These are phyloP conservation scores for Colletotrichum sp. DNA, from an alignment of 2,329 filamentous ascomycete species.

Conservation along the genomic window DNA sequence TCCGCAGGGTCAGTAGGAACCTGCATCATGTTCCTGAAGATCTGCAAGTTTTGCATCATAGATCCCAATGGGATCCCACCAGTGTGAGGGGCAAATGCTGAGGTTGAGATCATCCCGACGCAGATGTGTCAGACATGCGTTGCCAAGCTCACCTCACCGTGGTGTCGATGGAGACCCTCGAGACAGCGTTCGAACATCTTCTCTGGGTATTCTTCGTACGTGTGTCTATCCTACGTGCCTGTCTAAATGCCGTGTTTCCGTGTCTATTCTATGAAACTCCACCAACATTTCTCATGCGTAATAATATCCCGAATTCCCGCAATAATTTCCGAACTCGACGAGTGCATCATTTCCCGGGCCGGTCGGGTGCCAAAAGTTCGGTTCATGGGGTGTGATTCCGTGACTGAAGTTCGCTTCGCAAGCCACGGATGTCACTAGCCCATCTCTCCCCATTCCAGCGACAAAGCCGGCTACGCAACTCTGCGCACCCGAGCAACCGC, in stretches of 20 bases:
- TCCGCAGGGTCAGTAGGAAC: not conserved
- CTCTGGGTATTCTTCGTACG: not conserved
- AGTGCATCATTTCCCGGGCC: not conserved
- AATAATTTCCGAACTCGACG: not conserved
- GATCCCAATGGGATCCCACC: not conserved
- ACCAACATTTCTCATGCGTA: not conserved
- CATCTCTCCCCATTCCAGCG: not conserved
- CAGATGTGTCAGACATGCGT: not conserved
- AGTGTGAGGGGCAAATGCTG: not conserved
- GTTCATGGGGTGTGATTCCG: not conserved
- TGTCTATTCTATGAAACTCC: not conserved
- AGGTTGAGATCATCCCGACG: not conserved
- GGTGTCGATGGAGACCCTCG: not conserved
- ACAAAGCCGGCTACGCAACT: not conserved
- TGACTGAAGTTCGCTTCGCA: not conserved
- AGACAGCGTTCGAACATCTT: not conserved
- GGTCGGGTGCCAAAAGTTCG: not conserved
- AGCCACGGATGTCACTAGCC: conserved; percentile 16
- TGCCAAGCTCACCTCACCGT: not conserved
- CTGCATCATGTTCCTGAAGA: not conserved
- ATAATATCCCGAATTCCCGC: not conserved
- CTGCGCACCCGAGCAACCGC: not conserved
- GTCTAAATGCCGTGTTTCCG: not conserved
- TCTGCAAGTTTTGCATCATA: not conserved
- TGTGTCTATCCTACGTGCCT: not conserved